Evolutionary conservation across 2,329 filamentous ascomycete genomes (phyloP).

Genomic region (Ophiosphaerella herpotricha): DNA sequence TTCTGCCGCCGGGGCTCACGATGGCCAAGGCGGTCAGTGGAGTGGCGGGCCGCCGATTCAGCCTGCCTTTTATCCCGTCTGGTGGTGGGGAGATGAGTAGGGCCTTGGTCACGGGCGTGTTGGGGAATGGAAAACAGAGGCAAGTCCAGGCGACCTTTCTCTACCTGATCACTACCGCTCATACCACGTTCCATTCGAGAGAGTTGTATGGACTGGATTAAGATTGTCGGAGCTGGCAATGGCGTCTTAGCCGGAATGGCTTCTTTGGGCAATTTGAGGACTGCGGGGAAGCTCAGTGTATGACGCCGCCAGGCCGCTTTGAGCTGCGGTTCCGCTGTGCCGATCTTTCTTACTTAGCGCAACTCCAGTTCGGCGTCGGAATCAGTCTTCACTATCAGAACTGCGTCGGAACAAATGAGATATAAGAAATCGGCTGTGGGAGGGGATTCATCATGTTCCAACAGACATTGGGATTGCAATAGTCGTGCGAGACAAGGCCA

Average conservation of each 20-base stretch:
- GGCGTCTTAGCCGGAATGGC: constrained; percentile 18
- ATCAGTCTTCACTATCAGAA: constrained; percentile 7
- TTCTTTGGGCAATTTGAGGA: constrained; percentile 15
- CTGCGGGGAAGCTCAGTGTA: constrained; percentile 7
- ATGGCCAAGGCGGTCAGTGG: constrained; percentile 43
- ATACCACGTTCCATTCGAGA: constrained; percentile 11
- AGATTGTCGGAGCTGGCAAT: constrained; percentile 13
- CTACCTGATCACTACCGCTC: background rate
- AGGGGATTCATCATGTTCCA: constrained; percentile 14
- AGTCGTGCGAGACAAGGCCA: background rate
- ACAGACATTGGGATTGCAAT: constrained; percentile 2
- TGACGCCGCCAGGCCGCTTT: constrained; percentile 15
- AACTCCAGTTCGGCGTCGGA: constrained; percentile 22
- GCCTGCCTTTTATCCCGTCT: constrained; percentile 34
- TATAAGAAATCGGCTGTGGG: constrained; percentile 24
- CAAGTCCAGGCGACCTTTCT: constrained; percentile 14
- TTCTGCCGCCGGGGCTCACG: constrained; percentile 36
- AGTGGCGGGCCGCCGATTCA: constrained; percentile 42
- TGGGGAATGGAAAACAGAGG: background rate
- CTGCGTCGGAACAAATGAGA: constrained; percentile 10
- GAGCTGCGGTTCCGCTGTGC: constrained; percentile 25
- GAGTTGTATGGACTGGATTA: too few species aligned
- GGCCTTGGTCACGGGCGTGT: constrained; percentile 5
- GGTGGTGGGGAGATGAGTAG: constrained; percentile 12
- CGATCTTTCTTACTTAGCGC: constrained; percentile 10